Conservation (phyloP, 441 rosid species). For the Eugenia klotzschiana region DNA sequence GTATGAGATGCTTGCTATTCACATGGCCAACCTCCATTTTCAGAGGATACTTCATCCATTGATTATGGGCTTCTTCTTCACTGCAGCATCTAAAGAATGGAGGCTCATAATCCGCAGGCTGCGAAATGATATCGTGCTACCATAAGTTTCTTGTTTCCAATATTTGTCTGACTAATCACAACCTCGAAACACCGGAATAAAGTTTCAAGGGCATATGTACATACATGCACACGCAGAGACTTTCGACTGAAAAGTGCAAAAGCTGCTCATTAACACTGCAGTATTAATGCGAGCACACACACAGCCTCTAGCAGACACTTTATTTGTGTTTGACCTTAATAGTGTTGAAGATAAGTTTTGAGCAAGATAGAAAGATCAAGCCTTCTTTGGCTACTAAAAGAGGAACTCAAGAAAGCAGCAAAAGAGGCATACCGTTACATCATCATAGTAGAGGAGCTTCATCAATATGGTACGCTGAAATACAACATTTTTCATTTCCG, state of each 20-base stretch:
- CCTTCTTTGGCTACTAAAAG: background rate
- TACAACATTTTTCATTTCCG: background rate
- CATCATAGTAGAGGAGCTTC: conserved; percentile 90
- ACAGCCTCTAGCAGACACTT: background rate
- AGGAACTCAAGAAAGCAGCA: background rate
- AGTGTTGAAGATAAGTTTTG: background rate
- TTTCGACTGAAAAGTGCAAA: background rate
- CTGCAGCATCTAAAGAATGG: conserved; percentile 84
- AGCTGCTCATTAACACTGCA: background rate
- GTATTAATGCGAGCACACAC: background rate
- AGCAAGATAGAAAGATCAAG: background rate
- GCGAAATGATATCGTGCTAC: conserved; percentile 7
- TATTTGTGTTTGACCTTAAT: background rate
- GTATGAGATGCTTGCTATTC: conserved; percentile 84
- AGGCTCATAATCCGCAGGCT: conserved; percentile 93
- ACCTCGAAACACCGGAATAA: background rate
- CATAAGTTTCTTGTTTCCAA: background rate
- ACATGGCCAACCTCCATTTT: conserved; percentile 94
- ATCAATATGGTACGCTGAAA: conserved; percentile 83
- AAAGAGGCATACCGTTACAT: conserved; percentile 65
- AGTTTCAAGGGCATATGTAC: background rate
- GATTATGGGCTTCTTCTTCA: conserved; percentile 66
- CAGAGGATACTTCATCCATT: conserved; percentile 84
- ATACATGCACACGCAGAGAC: background rate
- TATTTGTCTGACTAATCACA: background rate